Percentiles rank a stretch among this genome's conserved stretches.
Evolutionary conservation across 2,329 filamentous ascomycete species (phyloP).

Genomic region (Aureobasidium sp.): DNA sequence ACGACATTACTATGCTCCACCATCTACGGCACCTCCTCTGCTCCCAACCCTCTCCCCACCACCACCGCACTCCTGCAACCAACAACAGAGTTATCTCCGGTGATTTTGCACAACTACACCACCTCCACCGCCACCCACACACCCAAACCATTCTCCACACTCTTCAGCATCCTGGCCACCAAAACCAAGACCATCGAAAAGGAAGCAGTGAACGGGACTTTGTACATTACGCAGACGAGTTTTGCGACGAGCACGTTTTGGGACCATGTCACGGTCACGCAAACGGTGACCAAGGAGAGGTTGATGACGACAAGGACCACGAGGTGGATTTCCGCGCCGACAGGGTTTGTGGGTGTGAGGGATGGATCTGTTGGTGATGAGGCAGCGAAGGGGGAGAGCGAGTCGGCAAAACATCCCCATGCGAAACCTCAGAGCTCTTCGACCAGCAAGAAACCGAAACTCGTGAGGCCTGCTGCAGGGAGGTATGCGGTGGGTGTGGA

Average conservation of each 20-base stretch:
- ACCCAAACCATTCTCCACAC: neutral
- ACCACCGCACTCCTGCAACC: neutral
- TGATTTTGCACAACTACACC: neutral
- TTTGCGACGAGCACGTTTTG: neutral
- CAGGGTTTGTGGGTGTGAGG: neutral
- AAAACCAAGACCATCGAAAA: neutral
- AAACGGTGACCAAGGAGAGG: neutral
- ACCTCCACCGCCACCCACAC: neutral
- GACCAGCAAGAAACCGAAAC: neutral
- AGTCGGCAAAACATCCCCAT: neutral
- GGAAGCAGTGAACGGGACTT: neutral
- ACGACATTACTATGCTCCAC: neutral
- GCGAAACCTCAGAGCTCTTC: neutral
- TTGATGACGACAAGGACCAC: neutral
- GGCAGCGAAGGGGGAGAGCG: neutral
- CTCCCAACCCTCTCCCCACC: neutral
- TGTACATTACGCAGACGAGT: neutral
- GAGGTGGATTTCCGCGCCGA: neutral
- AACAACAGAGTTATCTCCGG: neutral
- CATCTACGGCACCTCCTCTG: neutral
- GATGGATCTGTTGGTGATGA: neutral
- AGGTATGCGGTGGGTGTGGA: neutral
- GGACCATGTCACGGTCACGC: neutral
- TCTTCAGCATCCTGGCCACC: neutral
- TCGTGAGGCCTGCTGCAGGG: neutral